phyloP scores from a whole-genome alignment of 2,329 filamentous ascomycete species.

The Cladobotryum protrusum region DNA sequence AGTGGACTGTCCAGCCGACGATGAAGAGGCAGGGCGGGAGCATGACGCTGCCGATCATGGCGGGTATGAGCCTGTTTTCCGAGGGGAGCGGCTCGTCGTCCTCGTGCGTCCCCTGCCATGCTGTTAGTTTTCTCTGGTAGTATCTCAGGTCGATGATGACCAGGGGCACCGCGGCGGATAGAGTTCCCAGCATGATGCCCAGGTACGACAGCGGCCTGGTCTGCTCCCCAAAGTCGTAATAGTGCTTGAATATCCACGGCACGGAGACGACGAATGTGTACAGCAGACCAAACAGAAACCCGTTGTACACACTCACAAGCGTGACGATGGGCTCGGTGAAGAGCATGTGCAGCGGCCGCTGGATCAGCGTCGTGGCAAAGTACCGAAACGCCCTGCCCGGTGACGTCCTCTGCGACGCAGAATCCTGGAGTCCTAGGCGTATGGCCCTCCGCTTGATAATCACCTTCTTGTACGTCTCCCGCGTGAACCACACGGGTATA shows the following conservation, averaged over 20 bases:
- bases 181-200: slow-evolving; percentile 62
- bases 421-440: slow-evolving; percentile 19
- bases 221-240: slow-evolving; percentile 53
- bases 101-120: slow-evolving; percentile 35
- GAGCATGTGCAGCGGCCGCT: slow-evolving; percentile 62
- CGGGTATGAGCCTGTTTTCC: slow-evolving; percentile 58
- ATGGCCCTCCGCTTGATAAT: slow-evolving; percentile 47
- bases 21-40: slow-evolving; percentile 61
- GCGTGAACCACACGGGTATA: slow-evolving; percentile 50
- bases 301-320: slow-evolving; percentile 59
- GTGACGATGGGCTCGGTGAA: slow-evolving; percentile 66
- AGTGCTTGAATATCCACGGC: slow-evolving; percentile 59
- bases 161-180: slow-evolving; percentile 35
- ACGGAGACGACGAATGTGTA: slow-evolving; percentile 57
- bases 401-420: slow-evolving; percentile 20
- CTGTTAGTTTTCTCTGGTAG: slow-evolving; percentile 49
- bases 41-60: slow-evolving; percentile 54
- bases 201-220: slow-evolving; percentile 60
- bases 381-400: slow-evolving; percentile 20
- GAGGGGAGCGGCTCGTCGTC: slow-evolving; percentile 50
- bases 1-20: slow-evolving; percentile 56
- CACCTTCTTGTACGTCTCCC: slow-evolving; percentile 56
- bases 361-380: slow-evolving; percentile 40
- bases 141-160: slow-evolving; percentile 46
- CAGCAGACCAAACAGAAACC: slow-evolving; percentile 52